phyloP scores from a whole-genome alignment of 73 alveolate species.

The Paramecium sonneborni region DNA sequence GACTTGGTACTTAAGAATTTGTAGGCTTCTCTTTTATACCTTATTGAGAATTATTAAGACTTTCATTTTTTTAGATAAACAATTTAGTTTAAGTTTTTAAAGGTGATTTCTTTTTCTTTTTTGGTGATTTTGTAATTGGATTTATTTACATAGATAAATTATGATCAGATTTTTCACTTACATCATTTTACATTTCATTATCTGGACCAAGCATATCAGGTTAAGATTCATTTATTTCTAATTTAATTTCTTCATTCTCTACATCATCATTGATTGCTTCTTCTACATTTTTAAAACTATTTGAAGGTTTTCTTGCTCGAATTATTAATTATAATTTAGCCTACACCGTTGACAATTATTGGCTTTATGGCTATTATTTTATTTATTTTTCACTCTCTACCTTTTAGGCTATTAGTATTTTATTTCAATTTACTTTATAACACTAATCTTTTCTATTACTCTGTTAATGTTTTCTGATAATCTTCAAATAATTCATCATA shows the following conservation, averaged over 20 bases:
- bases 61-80: background rate
- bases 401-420: background rate
- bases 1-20: background rate
- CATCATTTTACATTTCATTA: background rate
- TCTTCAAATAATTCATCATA: slow-evolving; percentile 42
- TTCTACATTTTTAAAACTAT: background rate
- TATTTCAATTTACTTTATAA: background rate
- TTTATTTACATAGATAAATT: background rate
- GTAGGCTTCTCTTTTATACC: background rate
- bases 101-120: background rate
- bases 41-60: background rate
- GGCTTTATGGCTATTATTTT: background rate
- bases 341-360: background rate
- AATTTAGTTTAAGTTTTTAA: background rate
- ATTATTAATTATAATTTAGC: background rate
- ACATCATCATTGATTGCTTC: background rate
- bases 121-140: background rate
- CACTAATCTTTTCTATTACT: background rate
- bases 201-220: background rate
- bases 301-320: background rate
- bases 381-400: background rate
- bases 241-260: background rate
- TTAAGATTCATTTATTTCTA: background rate
- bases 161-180: background rate
- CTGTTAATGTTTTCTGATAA: slow-evolving; percentile 19